These are phyloP conservation scores for Flaveria bidentis DNA, from an alignment of 129 eudicot genomes.

Conservation along the genomic window DNA sequence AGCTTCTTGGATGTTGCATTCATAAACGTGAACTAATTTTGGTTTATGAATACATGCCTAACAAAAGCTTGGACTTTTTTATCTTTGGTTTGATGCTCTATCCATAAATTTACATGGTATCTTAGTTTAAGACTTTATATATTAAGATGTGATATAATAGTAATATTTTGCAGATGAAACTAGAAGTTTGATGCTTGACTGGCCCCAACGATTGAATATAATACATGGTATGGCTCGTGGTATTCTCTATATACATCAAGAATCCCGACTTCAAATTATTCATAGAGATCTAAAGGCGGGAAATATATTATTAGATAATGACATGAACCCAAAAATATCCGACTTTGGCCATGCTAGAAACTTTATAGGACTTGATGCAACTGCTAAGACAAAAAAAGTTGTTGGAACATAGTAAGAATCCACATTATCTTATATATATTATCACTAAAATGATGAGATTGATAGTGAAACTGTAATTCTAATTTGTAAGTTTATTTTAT, in stretches of 20 bases:
- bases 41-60: constrained; percentile 10
- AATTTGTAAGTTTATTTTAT: too few relatives aligned
- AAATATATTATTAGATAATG: background rate
- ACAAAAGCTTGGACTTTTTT: constrained; percentile 11
- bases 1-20: constrained; percentile 36
- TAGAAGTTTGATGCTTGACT: background rate
- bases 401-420: constrained; percentile 23
- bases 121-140: background rate
- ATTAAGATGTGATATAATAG: background rate
- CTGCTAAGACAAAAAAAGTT: constrained; percentile 1
- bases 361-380: background rate
- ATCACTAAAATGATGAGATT: background rate
- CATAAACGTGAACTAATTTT: constrained; percentile 12
- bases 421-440: background rate
- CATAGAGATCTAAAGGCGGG: background rate
- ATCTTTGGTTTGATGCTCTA: background rate
- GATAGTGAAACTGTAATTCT: too few relatives aligned
- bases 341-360: constrained; percentile 10
- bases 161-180: background rate
- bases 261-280: background rate
- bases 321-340: constrained; percentile 9
- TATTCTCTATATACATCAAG: constrained; percentile 11
- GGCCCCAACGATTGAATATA: background rate
- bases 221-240: constrained; percentile 8
- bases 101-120: background rate